These are phyloP conservation scores for Zanthoxylum bungeanum DNA, from an alignment of 345 rosid species.

Conservation along the genomic window DNA sequence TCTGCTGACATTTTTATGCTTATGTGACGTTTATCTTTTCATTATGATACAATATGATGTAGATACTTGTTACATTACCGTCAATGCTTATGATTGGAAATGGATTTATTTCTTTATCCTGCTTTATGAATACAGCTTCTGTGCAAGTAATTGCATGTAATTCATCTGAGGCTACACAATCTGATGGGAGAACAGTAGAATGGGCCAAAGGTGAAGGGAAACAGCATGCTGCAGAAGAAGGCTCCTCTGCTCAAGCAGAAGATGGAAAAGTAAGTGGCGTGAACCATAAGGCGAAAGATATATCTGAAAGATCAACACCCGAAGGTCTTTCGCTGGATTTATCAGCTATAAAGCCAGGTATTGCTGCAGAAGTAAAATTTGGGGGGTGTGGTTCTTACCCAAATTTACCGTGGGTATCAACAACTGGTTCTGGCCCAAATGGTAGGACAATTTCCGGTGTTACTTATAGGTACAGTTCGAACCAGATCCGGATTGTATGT, in stretches of 20 bases:
- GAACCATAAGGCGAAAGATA: slow-evolving; percentile 34
- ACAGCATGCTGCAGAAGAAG: slow-evolving; percentile 67
- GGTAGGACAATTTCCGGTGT: slow-evolving; percentile 93
- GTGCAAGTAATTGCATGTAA: slow-evolving; percentile 34
- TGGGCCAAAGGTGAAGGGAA: slow-evolving; percentile 64
- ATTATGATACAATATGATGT: not conserved
- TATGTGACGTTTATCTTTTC: not conserved
- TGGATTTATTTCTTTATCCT: slow-evolving; percentile 4
- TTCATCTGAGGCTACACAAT: slow-evolving; percentile 37
- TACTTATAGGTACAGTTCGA: slow-evolving; percentile 64
- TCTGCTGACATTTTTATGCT: not conserved
- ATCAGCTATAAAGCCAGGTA: slow-evolving; percentile 84
- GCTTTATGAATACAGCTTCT: slow-evolving; percentile 31
- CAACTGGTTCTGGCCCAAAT: slow-evolving; percentile 78
- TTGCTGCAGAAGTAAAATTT: slow-evolving; percentile 75
- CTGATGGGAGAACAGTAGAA: slow-evolving; percentile 38
- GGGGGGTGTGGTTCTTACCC: slow-evolving; percentile 91
- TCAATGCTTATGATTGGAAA: not conserved
- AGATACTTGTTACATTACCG: not conserved
- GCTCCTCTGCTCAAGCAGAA: slow-evolving; percentile 58
- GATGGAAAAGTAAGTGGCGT: slow-evolving; percentile 39
- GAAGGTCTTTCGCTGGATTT: slow-evolving; percentile 60
- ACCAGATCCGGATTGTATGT: slow-evolving; percentile 82
- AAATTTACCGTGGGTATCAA: slow-evolving; percentile 93
- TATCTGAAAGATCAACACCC: slow-evolving; percentile 40